phyloP scores from a whole-genome alignment of 2,329 filamentous ascomycete species.

The Fusarium sp. region DNA sequence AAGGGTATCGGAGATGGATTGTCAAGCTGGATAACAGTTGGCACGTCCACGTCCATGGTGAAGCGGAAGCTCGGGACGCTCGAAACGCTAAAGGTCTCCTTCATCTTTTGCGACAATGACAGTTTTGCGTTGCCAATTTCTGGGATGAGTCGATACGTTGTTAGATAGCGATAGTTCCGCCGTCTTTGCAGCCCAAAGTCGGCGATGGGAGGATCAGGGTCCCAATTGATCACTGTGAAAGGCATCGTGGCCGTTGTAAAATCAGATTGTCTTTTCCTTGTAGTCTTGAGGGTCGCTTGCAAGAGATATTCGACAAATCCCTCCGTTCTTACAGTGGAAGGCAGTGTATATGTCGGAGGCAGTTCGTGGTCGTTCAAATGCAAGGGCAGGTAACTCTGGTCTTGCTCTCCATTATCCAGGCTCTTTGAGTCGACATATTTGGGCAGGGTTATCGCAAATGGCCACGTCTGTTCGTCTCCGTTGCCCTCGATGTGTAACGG shows the following conservation, averaged over 20 bases:
- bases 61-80: slow-evolving; percentile 50
- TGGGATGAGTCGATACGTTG: slow-evolving; percentile 47
- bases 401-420: background rate
- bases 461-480: slow-evolving; percentile 38
- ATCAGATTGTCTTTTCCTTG: background rate
- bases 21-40: slow-evolving; percentile 47
- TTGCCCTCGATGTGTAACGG: slow-evolving; percentile 42
- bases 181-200: slow-evolving; percentile 21
- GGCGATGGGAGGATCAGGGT: slow-evolving; percentile 25
- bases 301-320: slow-evolving; percentile 50
- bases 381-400: background rate
- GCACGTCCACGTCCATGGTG: slow-evolving; percentile 42
- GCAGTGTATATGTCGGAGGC: slow-evolving; percentile 10
- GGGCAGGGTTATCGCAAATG: slow-evolving; percentile 47
- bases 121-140: slow-evolving; percentile 47
- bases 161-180: background rate
- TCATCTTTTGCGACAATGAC: slow-evolving; percentile 49
- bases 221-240: slow-evolving; percentile 27
- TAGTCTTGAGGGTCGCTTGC: slow-evolving; percentile 43
- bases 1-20: slow-evolving; percentile 41
- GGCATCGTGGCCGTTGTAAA: slow-evolving; percentile 38
- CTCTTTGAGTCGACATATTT: slow-evolving; percentile 14
- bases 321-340: background rate
- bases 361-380: background rate
- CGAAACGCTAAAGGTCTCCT: slow-evolving; percentile 48